Conservation (phyloP, 2,329 filamentous ascomycete species). For the Fusarium subglutinans region DNA sequence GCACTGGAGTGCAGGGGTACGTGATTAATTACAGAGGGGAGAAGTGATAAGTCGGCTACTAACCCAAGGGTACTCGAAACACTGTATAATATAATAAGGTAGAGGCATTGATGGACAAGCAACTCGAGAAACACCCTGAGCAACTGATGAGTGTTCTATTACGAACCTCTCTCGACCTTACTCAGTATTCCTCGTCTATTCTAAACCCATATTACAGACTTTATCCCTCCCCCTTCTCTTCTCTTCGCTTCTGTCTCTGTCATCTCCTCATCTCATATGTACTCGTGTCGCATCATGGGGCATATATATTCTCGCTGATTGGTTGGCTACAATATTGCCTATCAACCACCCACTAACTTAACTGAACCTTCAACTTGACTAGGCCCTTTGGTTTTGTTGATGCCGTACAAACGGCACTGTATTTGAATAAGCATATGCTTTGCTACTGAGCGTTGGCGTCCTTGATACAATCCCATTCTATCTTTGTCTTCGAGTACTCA, state of each 20-base stretch:
- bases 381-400: background rate
- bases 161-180: background rate
- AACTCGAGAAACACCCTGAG: background rate
- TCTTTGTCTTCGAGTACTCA: background rate
- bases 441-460: background rate
- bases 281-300: background rate
- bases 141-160: background rate
- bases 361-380: background rate
- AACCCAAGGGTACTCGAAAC: background rate
- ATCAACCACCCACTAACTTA: background rate
- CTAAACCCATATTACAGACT: too few species aligned
- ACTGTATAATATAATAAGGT: background rate
- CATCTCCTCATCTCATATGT: background rate
- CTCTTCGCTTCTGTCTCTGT: background rate
- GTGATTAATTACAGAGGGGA: background rate
- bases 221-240: background rate
- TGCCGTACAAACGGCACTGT: background rate
- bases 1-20: slow-evolving; percentile 1
- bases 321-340: slow-evolving; percentile 30
- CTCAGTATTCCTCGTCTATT: background rate
- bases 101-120: background rate
- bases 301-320: slow-evolving; percentile 26
- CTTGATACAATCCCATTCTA: background rate
- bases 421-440: background rate
- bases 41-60: background rate